Conservation (phyloP, 2,329 filamentous ascomycete genomes). For the Aureobasidium subglaciale region DNA sequence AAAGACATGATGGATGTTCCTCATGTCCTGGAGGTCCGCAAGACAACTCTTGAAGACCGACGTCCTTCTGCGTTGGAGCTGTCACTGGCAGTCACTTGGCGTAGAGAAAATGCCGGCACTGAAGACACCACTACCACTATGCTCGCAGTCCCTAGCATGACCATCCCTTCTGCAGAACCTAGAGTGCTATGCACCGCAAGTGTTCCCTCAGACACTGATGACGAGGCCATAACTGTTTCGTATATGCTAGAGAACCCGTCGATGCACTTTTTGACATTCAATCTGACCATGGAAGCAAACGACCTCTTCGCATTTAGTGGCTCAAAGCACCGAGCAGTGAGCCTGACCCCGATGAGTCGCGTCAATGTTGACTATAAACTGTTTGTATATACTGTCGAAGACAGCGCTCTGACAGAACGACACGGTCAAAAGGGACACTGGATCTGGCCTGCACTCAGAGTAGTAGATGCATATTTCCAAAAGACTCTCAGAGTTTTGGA, state of each 20-base stretch:
- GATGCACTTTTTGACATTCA: constrained; percentile 89
- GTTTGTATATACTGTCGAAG: constrained; percentile 43
- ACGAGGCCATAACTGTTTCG: constrained; percentile 25
- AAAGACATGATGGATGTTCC: constrained; percentile 50
- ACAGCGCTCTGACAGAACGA: constrained; percentile 22
- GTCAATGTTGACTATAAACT: constrained; percentile 67
- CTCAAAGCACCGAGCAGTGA: constrained; percentile 69
- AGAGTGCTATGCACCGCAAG: constrained; percentile 59
- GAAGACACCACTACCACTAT: constrained; percentile 47
- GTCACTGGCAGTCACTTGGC: constrained; percentile 70
- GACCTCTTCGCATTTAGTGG: constrained; percentile 92
- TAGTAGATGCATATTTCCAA: constrained; percentile 87
- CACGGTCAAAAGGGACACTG: constrained; percentile 46
- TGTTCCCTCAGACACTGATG: constrained; percentile 19
- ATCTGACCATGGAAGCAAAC: constrained; percentile 82
- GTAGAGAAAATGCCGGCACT: constrained; percentile 42
- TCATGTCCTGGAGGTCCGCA: constrained; percentile 70
- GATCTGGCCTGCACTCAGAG: constrained; percentile 65
- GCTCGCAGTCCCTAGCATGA: constrained; percentile 71
- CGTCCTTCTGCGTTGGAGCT: constrained; percentile 68
- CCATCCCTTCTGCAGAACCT: constrained; percentile 76
- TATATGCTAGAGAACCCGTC: constrained; percentile 90
- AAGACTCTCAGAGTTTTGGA: constrained; percentile 77
- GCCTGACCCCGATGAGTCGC: constrained; percentile 75
- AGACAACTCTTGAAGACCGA: constrained; percentile 73